Conservation (phyloP, 495 filamentous ascomycete genomes). For the Aspergillus ostianus region DNA sequence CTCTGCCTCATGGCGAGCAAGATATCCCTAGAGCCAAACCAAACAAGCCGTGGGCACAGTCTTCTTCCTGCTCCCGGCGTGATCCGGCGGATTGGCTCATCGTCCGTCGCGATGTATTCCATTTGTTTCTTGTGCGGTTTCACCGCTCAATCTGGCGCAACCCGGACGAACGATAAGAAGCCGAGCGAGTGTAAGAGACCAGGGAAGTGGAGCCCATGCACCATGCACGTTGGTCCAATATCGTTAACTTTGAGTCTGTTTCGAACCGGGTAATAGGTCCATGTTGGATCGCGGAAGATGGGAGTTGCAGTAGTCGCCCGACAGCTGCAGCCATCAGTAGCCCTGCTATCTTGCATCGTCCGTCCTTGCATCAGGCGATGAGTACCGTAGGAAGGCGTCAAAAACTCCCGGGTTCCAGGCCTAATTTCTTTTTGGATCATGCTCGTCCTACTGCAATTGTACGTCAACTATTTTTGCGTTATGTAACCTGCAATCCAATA, state of each 20-base stretch:
- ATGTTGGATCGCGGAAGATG: slow-evolving; percentile 20
- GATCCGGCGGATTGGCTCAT: slow-evolving; percentile 27
- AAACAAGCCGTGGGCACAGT: slow-evolving; percentile 12
- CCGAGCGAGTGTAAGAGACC: slow-evolving; percentile 10
- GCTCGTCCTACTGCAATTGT: slow-evolving; percentile 18
- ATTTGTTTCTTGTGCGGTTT: slow-evolving; percentile 21
- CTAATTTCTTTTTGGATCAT: slow-evolving; percentile 4
- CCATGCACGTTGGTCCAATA: slow-evolving; percentile 26
- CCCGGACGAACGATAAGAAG: slow-evolving; percentile 27
- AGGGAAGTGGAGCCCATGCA: slow-evolving; percentile 19
- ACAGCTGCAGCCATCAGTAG: slow-evolving; percentile 21
- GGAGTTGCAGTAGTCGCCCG: slow-evolving; percentile 23
- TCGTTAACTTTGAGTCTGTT: slow-evolving; percentile 21
- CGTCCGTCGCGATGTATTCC: slow-evolving; percentile 10
- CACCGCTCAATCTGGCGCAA: slow-evolving; percentile 23
- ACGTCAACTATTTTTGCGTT: slow-evolving; percentile 3
- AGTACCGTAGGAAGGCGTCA: background rate
- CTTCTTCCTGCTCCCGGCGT: slow-evolving; percentile 22
- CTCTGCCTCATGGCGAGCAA: background rate
- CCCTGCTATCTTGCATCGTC: slow-evolving; percentile 29
- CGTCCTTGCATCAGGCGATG: slow-evolving; percentile 22
- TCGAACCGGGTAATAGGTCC: slow-evolving; percentile 12
- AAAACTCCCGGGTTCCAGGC: slow-evolving; percentile 18
- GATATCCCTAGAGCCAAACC: background rate
- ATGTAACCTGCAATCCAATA: slow-evolving; percentile 8